Conservation (phyloP, 805 yeast species). For the Candida oleophila region DNA sequence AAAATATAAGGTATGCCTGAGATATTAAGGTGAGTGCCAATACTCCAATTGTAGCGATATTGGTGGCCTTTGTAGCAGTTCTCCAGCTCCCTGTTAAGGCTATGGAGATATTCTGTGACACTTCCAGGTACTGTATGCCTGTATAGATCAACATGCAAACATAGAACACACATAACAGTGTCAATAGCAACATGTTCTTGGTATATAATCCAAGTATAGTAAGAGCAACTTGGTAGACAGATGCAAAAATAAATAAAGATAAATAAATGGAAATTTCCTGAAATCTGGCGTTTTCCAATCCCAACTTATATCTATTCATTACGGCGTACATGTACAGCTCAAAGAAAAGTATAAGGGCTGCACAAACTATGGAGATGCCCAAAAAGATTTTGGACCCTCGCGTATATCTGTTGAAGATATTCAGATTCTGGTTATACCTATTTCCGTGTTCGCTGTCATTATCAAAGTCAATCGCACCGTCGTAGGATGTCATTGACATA, state of each 20-base stretch:
- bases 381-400: slow-evolving; percentile 18
- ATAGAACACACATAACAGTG: slow-evolving; percentile 39
- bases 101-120: slow-evolving; percentile 21
- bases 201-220: slow-evolving; percentile 37
- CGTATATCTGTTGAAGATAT: background rate
- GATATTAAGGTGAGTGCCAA: slow-evolving; percentile 34
- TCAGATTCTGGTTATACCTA: background rate
- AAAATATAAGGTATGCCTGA: slow-evolving; percentile 27
- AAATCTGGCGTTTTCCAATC: slow-evolving; percentile 16
- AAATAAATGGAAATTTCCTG: slow-evolving; percentile 39
- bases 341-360: slow-evolving; percentile 32
- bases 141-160: slow-evolving; percentile 45
- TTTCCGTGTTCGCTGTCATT: background rate
- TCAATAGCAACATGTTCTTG: slow-evolving; percentile 39
- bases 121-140: slow-evolving; percentile 45
- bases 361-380: slow-evolving; percentile 29
- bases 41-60: slow-evolving; percentile 44
- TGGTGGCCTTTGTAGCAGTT: slow-evolving; percentile 33
- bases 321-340: slow-evolving; percentile 41
- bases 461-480: background rate
- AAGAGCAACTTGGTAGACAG: slow-evolving; percentile 38
- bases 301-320: slow-evolving; percentile 30
- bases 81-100: slow-evolving; percentile 23
- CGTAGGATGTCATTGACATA: background rate
- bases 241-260: slow-evolving; percentile 49